These are phyloP conservation scores for Lachnellula suecica DNA, from an alignment of 2,329 filamentous ascomycete genomes.

Conservation along the genomic window DNA sequence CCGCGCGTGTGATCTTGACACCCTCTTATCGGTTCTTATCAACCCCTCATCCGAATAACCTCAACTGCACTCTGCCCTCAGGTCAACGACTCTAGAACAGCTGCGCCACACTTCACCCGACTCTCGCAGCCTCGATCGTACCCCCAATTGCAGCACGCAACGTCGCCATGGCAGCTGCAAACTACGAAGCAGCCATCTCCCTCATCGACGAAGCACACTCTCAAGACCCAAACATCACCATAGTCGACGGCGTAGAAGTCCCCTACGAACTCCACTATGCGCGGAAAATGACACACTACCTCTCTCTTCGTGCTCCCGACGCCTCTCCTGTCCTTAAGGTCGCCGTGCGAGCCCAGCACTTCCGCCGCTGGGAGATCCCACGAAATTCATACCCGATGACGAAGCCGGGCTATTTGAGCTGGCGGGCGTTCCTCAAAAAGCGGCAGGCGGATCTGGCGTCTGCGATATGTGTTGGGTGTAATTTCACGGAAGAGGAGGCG, in stretches of 20 bases:
- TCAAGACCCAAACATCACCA: constrained; percentile 60
- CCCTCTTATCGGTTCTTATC: background rate
- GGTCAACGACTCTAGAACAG: no score
- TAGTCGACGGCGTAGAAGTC: constrained; percentile 42
- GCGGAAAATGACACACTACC: constrained; percentile 74
- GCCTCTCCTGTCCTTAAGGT: constrained; percentile 69
- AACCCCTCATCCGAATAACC: background rate
- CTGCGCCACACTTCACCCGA: background rate
- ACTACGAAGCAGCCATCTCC: constrained; percentile 53
- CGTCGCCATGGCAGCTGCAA: constrained; percentile 15
- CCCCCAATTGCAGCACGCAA: background rate
- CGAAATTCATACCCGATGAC: constrained; percentile 72
- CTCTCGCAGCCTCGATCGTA: background rate
- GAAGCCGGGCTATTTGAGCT: constrained; percentile 74
- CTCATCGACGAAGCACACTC: constrained; percentile 74
- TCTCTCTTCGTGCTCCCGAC: constrained; percentile 56
- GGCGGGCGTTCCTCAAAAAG: constrained; percentile 73
- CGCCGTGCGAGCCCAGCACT: constrained; percentile 82
- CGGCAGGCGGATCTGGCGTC: constrained; percentile 63
- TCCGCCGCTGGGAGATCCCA: constrained; percentile 80
- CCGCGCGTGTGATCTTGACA: no score
- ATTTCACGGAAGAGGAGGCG: constrained; percentile 47
- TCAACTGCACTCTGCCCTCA: no score
- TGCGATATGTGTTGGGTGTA: constrained; percentile 47
- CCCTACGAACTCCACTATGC: constrained; percentile 86